Evolutionary conservation across 148 eudicot species (phyloP).

Genomic region (Rhododendron vialii): DNA sequence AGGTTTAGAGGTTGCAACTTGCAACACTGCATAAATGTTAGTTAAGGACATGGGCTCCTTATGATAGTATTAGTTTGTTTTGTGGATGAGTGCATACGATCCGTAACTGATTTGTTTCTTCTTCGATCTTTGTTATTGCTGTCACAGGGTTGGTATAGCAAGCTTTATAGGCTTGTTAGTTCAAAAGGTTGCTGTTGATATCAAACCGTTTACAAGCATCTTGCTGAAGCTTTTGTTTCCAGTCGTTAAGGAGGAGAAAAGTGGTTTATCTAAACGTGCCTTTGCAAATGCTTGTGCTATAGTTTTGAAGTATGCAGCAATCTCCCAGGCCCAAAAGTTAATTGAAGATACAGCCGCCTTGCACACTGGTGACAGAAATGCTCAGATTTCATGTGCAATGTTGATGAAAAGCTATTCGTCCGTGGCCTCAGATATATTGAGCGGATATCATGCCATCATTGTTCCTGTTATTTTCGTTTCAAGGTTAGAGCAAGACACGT

Average conservation of each 20-base stretch:
- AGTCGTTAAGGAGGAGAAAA: slow-evolving; percentile 74
- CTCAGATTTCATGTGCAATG: slow-evolving; percentile 81
- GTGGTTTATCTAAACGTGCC: slow-evolving; percentile 80
- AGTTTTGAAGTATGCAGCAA: slow-evolving; percentile 70
- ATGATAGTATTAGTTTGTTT: background rate
- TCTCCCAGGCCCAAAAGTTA: slow-evolving; percentile 65
- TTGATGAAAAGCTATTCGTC: slow-evolving; percentile 80
- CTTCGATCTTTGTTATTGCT: slow-evolving; percentile 8
- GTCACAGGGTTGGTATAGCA: slow-evolving; percentile 91
- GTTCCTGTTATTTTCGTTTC: slow-evolving; percentile 79
- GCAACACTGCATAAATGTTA: too few relatives aligned
- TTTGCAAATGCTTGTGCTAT: slow-evolving; percentile 92
- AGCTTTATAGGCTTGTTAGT: slow-evolving; percentile 78
- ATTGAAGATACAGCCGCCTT: slow-evolving; percentile 76
- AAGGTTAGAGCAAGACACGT: slow-evolving; percentile 44
- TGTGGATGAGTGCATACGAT: background rate
- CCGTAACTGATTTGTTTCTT: background rate
- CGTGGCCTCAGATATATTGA: slow-evolving; percentile 64
- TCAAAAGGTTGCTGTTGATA: slow-evolving; percentile 78
- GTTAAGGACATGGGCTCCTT: background rate
- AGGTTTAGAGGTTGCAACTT: background rate
- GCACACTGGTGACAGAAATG: slow-evolving; percentile 83
- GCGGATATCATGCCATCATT: slow-evolving; percentile 66
- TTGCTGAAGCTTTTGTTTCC: slow-evolving; percentile 74
- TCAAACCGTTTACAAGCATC: slow-evolving; percentile 66